Evolutionary conservation across 1,284 basidiomycete species (phyloP).

Genomic region (Melampsora larici-populina): DNA sequence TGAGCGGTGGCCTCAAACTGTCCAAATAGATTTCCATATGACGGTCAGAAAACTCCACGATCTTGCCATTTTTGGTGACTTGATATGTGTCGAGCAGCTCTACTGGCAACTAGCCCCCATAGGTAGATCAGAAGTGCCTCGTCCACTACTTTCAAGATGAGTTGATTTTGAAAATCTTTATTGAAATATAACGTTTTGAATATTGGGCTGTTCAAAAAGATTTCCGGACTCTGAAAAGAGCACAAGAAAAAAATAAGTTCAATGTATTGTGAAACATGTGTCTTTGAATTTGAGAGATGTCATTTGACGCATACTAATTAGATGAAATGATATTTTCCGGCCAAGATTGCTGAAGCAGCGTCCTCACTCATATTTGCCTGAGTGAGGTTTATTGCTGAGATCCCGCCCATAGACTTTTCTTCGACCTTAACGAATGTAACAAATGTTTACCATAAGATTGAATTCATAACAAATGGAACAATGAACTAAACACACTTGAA

Average conservation of each 20-base stretch:
- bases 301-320: background rate
- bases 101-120: background rate
- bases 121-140: background rate
- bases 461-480: too few species aligned
- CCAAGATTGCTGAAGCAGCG: background rate
- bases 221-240: background rate
- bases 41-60: background rate
- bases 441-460: too few species aligned
- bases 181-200: background rate
- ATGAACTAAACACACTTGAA: too few species aligned
- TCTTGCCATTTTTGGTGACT: background rate
- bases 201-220: too few species aligned
- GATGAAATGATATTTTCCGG: background rate
- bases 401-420: too few species aligned
- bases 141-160: background rate
- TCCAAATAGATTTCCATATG: conserved; percentile 2
- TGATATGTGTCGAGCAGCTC: background rate
- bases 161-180: background rate
- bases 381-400: background rate
- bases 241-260: too few species aligned
- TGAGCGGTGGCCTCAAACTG: background rate
- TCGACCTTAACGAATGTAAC: too few species aligned
- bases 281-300: background rate
- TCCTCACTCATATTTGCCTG: background rate
- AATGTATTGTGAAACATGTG: too few species aligned